Base-by-base conservation (phyloP, 2,329 filamentous ascomycete genomes). In the Ophiostoma sp. region DNA sequence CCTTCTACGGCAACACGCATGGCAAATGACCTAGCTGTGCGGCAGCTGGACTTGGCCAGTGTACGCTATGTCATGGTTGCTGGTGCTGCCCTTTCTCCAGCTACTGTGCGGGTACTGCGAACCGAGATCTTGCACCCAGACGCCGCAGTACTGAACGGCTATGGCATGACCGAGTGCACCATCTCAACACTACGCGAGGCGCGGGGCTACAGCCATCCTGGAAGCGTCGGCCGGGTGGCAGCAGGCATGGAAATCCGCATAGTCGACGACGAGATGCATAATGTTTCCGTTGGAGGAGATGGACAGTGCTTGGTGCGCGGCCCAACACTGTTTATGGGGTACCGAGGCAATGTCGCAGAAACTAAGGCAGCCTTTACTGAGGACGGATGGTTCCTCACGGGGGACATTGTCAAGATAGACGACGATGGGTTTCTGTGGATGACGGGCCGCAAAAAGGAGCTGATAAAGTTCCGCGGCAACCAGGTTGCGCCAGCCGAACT, bases 361-460 rank as follows among this genome's bases (percentile, higher is more conserved):
- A 55, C n/a, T 5, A 55, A 55, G 12, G n/a, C 14, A 9, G 18
- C n/a, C 12, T 55, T 55, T 11, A 55, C 49, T 11, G 49, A 55
- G 27, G 49, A 55, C n/a, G 49, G 49, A 3, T 55, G 49, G 49
- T 55, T 55, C 11, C 18, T 8, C 3, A 55, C 49, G 8, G 90
- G 90, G 1, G 90, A 93, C 72, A 83, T 93, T 64, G 89, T 85
- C 12, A 89, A 85, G 73, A 82, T 91, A 70, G 81, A 87, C 65
- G 81, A 83, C 44, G 82, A 83, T 11, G 79, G 77, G 0, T 76
- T 80, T 55, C 79, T 82, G 72, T 85, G 86, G 75, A 88, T 93
- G 44, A 87, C 93, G 40, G 91, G 93, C 76, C 84, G 91, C 47
- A 86, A 86, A 78, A 91, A 93, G 82, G 84, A 87, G 75, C 79